phyloP scores from a whole-genome alignment of 306 rosid species.

The Quercus rubra region DNA sequence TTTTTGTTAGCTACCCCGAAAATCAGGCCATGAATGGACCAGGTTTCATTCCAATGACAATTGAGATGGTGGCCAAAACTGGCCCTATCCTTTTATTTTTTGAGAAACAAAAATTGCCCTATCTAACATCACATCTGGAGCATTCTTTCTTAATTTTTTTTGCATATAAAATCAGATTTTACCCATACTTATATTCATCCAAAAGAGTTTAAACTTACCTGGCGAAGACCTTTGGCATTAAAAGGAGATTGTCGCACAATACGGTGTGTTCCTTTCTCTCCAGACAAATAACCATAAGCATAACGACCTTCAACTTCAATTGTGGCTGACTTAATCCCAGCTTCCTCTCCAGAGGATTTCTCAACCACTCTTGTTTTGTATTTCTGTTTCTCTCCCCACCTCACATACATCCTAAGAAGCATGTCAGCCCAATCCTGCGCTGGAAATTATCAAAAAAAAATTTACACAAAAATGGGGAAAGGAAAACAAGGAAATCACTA shows the following conservation, averaged over 20 bases:
- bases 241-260: constrained; percentile 92
- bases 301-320: constrained; percentile 92
- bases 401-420: constrained; percentile 94
- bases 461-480: constrained; percentile 29
- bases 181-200: neutral
- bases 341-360: constrained; percentile 92
- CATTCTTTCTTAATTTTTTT: neutral
- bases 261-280: constrained; percentile 98
- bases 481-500: neutral
- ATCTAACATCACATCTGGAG: neutral
- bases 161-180: constrained; percentile 9
- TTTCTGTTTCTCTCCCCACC: constrained; percentile 95
- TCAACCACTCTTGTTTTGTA: constrained; percentile 88
- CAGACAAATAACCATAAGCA: constrained; percentile 93
- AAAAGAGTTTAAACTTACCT: constrained; percentile 46
- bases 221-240: constrained; percentile 94
- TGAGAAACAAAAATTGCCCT: neutral
- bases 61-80: neutral
- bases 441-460: constrained; percentile 49
- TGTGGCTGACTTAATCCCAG: constrained; percentile 95
- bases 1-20: neutral
- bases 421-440: constrained; percentile 99
- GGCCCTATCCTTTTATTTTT: neutral
- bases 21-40: neutral
- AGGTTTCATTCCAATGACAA: neutral